These are phyloP conservation scores for Onygenales sp. DNA, from an alignment of 2,329 filamentous ascomycete genomes.

Conservation along the genomic window DNA sequence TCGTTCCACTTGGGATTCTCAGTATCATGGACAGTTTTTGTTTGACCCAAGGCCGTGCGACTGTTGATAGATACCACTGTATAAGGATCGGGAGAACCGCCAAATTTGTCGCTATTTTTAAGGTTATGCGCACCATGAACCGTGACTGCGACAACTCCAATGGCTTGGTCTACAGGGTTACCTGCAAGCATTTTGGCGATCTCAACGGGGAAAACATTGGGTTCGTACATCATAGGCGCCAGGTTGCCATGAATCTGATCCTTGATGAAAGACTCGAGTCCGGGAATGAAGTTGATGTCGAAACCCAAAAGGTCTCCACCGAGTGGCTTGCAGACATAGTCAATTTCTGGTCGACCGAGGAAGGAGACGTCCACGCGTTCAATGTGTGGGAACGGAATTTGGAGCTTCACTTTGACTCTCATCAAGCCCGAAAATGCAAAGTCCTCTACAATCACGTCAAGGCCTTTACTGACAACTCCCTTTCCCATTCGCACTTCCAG, in stretches of 20 bases:
- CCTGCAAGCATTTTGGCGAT: slow-evolving; percentile 97
- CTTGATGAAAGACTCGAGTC: slow-evolving; percentile 84
- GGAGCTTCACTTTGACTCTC: slow-evolving; percentile 95
- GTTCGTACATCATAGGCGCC: slow-evolving; percentile 94
- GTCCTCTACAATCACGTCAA: slow-evolving; percentile 96
- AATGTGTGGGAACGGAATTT: slow-evolving; percentile 90
- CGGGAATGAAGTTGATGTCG: slow-evolving; percentile 98
- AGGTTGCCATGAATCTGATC: slow-evolving; percentile 94
- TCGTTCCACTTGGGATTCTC: slow-evolving; percentile 90
- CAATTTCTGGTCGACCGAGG: slow-evolving; percentile 75
- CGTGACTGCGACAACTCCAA: slow-evolving; percentile 85
- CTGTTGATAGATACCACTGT: slow-evolving; percentile 75
- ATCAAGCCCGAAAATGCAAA: slow-evolving; percentile 94
- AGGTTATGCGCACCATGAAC: slow-evolving; percentile 84
- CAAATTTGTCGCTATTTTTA: slow-evolving; percentile 92
- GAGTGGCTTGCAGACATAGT: slow-evolving; percentile 96
- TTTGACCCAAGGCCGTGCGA: slow-evolving; percentile 70
- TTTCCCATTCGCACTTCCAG: slow-evolving; percentile 92
- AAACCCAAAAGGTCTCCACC: slow-evolving; percentile 94
- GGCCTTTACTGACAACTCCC: slow-evolving; percentile 90
- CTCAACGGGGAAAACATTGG: slow-evolving; percentile 96
- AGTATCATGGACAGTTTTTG: slow-evolving; percentile 78
- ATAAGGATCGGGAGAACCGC: slow-evolving; percentile 86
- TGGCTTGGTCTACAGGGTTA: slow-evolving; percentile 86
- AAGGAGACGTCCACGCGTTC: slow-evolving; percentile 95